Conservation (phyloP, 2,329 filamentous ascomycete species). For the Colletotrichum sp. region DNA sequence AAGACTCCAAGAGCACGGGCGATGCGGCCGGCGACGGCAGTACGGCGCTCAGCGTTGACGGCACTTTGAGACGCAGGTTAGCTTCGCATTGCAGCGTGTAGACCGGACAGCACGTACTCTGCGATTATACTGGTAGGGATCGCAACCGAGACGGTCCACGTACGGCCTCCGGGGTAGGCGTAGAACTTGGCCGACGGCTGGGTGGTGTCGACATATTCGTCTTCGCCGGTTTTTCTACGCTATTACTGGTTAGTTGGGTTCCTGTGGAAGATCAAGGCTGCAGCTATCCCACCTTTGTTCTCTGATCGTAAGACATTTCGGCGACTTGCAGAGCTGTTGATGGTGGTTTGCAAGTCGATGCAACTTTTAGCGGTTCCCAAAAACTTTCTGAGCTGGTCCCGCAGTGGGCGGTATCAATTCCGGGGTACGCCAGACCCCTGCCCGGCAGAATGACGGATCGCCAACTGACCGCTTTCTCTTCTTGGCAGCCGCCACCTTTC, state of each 20-base stretch:
- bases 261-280: fast-evolving
- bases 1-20: constrained; percentile 84
- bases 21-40: constrained; percentile 73
- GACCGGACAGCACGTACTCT: constrained; percentile 56
- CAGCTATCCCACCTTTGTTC: constrained; percentile 21
- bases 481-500: constrained; percentile 4
- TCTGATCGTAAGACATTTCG: constrained; percentile 19
- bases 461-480: constrained; percentile 26
- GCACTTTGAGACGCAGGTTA: constrained; percentile 51
- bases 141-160: constrained; percentile 79
- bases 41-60: constrained; percentile 76
- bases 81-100: background rate
- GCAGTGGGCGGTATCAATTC: background rate
- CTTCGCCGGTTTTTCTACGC: constrained; percentile 56
- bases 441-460: constrained; percentile 26
- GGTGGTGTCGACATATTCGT: constrained; percentile 43
- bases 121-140: constrained; percentile 79
- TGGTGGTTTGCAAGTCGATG: background rate
- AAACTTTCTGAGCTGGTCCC: constrained; percentile 10
- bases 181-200: constrained; percentile 74
- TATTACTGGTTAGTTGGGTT: constrained; percentile 26
- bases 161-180: constrained; percentile 64
- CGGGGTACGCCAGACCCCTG: constrained; percentile 6
- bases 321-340: background rate
- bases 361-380: constrained; percentile 4